Evolutionary conservation across 2,329 filamentous ascomycete genomes (phyloP), one percentile per base, ranked within the genome.

Genomic region (Coniella lustricola): DNA sequence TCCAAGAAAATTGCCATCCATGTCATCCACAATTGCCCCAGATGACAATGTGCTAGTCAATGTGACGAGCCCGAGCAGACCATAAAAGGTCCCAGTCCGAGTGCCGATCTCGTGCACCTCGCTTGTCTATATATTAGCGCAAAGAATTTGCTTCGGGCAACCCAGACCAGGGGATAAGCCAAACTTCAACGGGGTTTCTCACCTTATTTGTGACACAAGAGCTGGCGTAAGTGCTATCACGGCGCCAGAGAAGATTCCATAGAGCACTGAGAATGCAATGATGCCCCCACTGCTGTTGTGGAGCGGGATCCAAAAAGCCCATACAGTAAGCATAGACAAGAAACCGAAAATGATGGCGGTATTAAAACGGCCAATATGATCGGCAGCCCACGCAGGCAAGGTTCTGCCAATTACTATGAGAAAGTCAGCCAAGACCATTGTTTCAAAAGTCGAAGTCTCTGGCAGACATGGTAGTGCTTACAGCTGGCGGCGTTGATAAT

Each of bases 41-140:
- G 68, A 75, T 54, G 82, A 79, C 0, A 80, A 79, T 44, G 69
- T 76, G 0, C 77, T 75, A 1, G 75, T 73, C n/a, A 85, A 62
- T 3, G 77, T 78, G 0, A 74, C 73, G 32, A 85, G 63, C 2
- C 75, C 72, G 14, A 75, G 66, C 13, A 78, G 61, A 2, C 74
- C 72, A 57, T 82, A 83, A 3, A 64, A 53, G 0, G 68, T 58
- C 1, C 67, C 67, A 2, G 56, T 70, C 7, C 78, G 65, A 2
- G 74, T 66, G 0, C 77, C 78, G 13, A 81, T 71, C 55, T 77
- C 68, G 2, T 67, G 63, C 37, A 77, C 65, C 39, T 76, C 72
- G 0, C 71, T 73, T n/a, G n/a, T n/a, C n/a, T n/a, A n/a, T n/a
- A n/a, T n/a, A n/a, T n/a, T n/a, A n/a, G n/a, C n/a, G n/a, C n/a